Base-by-base conservation (phyloP, 139 green algal genomes). In the Micractinium sp. region DNA sequence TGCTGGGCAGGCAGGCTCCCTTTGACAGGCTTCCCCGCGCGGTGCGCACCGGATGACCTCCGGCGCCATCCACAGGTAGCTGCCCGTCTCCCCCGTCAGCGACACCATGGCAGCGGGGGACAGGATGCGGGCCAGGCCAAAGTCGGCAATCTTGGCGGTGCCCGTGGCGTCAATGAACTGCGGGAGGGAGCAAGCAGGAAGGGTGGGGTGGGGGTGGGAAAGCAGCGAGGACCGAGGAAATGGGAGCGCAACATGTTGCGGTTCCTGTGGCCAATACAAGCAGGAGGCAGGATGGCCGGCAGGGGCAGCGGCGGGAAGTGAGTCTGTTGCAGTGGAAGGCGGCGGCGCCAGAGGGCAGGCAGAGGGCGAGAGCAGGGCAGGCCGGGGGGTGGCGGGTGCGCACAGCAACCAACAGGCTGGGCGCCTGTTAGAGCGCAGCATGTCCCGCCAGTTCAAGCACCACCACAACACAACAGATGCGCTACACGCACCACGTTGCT, bases 11-110 rank as follows among this genome's bases (percentile, higher is more conserved):
- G 63, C 63, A 29, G 63, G 14, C 60, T 16, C 60, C 14, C 60
- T 23, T 67, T 14, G 60, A 14, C 60, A 67, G n/a, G n/a, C n/a
- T n/a, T n/a, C n/a, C n/a, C n/a, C n/a, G n/a, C n/a, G n/a, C n/a
- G n/a, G n/a, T n/a, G n/a, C n/a, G n/a, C n/a, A n/a, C n/a, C 92
- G 74, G 73, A 98, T 94, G 79, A 97, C 94, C 89, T 98, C 96
- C 5, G 96, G 96, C 4, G 92, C 92, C 96, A 98, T 98, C 93
- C 98, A 98, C 77, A 96, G 69, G 87, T 98, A 98, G 3, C 93
- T 97, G 41, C 96, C 96, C 0, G 96, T 98, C 92, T 98, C 96
- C 1, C 95, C 94, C 1, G 96, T 98, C 22, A 98, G 89, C 14
- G 36, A 85, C 69, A 53, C 85, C 90, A 88, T 87, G 20, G 86